These are phyloP conservation scores for Aspergillus phoenicis DNA, from an alignment of 2,329 filamentous ascomycete species.

Conservation along the genomic window DNA sequence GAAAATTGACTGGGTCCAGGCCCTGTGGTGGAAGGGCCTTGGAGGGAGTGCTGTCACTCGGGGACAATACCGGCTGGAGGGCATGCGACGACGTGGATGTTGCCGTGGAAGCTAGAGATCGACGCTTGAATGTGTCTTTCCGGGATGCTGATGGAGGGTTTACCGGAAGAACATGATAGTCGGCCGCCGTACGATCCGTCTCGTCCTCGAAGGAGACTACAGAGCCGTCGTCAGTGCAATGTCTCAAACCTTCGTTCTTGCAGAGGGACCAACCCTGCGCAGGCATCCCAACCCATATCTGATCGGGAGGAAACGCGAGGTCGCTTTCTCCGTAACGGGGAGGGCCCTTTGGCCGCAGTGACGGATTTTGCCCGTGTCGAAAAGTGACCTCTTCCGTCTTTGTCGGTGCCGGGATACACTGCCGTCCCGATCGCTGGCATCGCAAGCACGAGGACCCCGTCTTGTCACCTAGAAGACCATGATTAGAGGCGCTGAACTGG, in stretches of 20 bases:
- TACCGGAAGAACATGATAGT: constrained; percentile 35
- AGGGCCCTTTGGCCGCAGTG: constrained; percentile 36
- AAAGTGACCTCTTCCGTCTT: constrained; percentile 41
- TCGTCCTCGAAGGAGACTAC: constrained; percentile 41
- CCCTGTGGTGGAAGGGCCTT: constrained; percentile 17
- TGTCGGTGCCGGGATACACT: constrained; percentile 37
- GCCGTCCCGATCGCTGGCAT: constrained; percentile 39
- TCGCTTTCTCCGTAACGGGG: constrained; percentile 41
- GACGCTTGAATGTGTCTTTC: constrained; percentile 29
- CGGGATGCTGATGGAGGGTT: constrained; percentile 20
- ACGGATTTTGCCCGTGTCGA: constrained; percentile 42
- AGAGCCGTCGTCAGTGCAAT: constrained; percentile 5
- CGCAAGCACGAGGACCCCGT: constrained; percentile 37
- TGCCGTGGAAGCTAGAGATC: constrained; percentile 29
- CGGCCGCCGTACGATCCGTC: constrained; percentile 38
- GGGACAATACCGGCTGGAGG: constrained; percentile 19
- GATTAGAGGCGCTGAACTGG: constrained; percentile 5
- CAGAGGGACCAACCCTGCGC: constrained; percentile 29
- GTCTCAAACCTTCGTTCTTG: background rate
- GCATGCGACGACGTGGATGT: constrained; percentile 24
- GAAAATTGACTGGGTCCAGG: constrained; percentile 22
- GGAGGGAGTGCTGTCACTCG: constrained; percentile 8
- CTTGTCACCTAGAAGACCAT: constrained; percentile 35
- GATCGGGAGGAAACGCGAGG: constrained; percentile 36
- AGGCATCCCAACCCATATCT: constrained; percentile 36